Evolutionary conservation across 2,329 filamentous ascomycete species (phyloP), one percentile per base, ranked within the genome.

Genomic region (Diaporthe helianthi): DNA sequence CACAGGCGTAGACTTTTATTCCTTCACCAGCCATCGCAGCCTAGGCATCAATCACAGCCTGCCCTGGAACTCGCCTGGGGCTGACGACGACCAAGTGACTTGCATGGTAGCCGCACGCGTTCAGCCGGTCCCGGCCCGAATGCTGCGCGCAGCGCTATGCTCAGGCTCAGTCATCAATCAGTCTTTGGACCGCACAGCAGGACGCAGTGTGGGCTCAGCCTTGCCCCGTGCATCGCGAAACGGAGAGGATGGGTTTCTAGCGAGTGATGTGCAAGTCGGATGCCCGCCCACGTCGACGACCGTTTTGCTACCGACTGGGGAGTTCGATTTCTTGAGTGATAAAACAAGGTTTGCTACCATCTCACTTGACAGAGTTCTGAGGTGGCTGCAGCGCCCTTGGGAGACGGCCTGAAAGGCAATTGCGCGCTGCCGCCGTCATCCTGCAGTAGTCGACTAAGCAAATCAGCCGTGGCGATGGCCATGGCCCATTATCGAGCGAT

Each of bases 311-410:
- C 19, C 19, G 17, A 5, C 36, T 63, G 44, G 58, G 58, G 58
- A 49, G 24, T 55, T 17, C 44, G 58, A 49, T 49, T 38, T 49
- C 22, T 33, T 63, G 58, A 24, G 29, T 63, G 44, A 63, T 49
- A 7, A 65, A 65, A 31, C 61, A 65, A 65, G 61, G 61, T 65
- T 65, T 36, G 36, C 47, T 52, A 65, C 61, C 47, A 51, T 53
- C 47, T 53, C 47, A 65, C 47, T 65, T 66, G n/a, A n/a, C n/a
- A 66, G 26, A 66, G 38, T 55, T 55, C 26, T 55, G 51, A 26
- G 29, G 41, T 38, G 52, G 38, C 33, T 67, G 49, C 64, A 36
- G 33, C 29, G 22, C 5, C 41, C 52, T 67, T 38, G 52, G 52
- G n/a, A 19, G 47, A 55, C 29, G 44, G 44, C 44, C n/a, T 49